Percentiles rank a stretch among this genome's conserved stretches.
Conservation (phyloP, 2,329 filamentous ascomycete genomes). For the Fusarium oxysporum region DNA sequence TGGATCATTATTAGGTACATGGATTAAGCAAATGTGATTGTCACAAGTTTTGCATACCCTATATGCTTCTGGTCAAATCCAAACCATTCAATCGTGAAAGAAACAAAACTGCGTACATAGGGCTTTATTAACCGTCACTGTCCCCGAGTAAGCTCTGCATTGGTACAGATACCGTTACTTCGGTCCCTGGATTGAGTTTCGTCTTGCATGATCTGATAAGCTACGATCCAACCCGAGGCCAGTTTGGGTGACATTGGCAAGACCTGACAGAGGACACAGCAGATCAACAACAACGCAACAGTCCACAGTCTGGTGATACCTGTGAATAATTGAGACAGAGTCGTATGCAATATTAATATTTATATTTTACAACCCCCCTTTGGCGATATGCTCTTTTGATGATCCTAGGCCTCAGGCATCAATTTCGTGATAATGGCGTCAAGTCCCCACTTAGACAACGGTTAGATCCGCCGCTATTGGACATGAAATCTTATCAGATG, state of each 20-base stretch:
- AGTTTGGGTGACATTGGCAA: fast-evolving
- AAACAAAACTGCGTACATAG: fast-evolving
- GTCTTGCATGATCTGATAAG: background rate
- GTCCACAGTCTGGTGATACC: fast-evolving
- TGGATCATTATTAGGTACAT: background rate
- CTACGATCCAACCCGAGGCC: fast-evolving
- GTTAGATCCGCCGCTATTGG: conserved; percentile 44
- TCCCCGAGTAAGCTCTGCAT: background rate
- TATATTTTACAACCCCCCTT: fast-evolving
- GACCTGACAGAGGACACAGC: background rate
- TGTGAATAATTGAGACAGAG: fast-evolving
- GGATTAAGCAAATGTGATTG: background rate
- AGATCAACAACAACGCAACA: background rate
- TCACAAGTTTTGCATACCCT: background rate
- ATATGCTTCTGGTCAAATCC: fast-evolving
- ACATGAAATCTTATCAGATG: conserved; percentile 43
- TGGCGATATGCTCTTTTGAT: background rate
- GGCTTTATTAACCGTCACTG: fast-evolving
- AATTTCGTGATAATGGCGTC: background rate
- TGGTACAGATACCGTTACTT: background rate
- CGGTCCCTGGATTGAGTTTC: background rate
- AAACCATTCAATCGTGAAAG: fast-evolving
- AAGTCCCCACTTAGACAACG: conserved; percentile 26
- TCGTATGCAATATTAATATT: fast-evolving
- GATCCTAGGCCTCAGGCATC: background rate